A percentile compares a stretch with the other conserved stretches of the same genome.
phyloP scores from a whole-genome alignment of 805 yeast species.

The Schwanniomyces occidentalis region DNA sequence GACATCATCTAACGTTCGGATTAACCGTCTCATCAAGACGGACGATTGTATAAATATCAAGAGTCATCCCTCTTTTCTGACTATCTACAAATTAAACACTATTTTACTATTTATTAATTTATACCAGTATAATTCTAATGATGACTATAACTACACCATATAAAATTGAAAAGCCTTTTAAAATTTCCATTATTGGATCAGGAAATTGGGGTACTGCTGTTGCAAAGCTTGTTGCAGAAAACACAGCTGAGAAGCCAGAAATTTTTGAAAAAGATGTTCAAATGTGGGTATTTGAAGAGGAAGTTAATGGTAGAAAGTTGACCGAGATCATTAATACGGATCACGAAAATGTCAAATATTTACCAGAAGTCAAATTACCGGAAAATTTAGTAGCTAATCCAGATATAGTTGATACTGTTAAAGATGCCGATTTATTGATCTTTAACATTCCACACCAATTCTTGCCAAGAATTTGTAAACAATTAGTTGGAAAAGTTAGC shows the following conservation, averaged over 20 bases:
- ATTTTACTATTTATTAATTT: background rate
- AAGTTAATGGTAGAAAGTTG: constrained; percentile 40
- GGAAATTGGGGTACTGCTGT: constrained; percentile 52
- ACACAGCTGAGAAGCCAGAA: constrained; percentile 39
- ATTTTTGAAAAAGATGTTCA: constrained; percentile 38
- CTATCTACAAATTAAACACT: no score
- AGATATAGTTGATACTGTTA: constrained; percentile 35
- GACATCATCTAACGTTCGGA: no score
- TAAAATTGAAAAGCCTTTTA: constrained; percentile 31
- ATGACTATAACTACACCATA: constrained; percentile 28
- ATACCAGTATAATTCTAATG: background rate
- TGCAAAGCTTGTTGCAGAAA: constrained; percentile 47
- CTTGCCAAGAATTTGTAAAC: constrained; percentile 38
- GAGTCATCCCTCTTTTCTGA: no score
- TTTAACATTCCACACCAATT: constrained; percentile 50
- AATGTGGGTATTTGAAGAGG: constrained; percentile 49
- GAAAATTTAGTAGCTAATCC: constrained; percentile 42
- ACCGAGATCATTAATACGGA: constrained; percentile 43
- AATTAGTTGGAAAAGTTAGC: constrained; percentile 39
- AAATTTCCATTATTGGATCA: constrained; percentile 43
- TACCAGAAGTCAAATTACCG: constrained; percentile 45
- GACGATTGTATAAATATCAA: no score
- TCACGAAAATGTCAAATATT: constrained; percentile 46
- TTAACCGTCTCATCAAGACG: no score
- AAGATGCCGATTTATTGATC: constrained; percentile 43